phyloP scores from a whole-genome alignment of 345 rosid genomes.

The Heritiera littoralis region DNA sequence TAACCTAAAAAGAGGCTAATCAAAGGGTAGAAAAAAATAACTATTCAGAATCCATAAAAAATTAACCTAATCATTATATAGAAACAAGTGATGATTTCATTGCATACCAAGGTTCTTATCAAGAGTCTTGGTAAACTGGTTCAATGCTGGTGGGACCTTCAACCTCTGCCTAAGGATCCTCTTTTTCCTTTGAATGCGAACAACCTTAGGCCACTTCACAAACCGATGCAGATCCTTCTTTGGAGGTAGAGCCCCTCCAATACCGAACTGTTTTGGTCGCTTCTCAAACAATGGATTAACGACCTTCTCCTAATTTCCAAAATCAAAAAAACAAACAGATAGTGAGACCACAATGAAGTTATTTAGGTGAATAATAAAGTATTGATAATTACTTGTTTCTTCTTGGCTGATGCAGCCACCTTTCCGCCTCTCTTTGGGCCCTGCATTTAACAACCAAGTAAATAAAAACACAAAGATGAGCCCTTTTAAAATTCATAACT shows the following conservation, averaged over 20 bases:
- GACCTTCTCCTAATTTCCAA: constrained; percentile 41
- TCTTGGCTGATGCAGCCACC: constrained; percentile 30
- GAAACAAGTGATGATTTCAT: neutral
- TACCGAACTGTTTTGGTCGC: constrained; percentile 58
- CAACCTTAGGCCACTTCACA: constrained; percentile 60
- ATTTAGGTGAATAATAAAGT: neutral
- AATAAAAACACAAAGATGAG: neutral
- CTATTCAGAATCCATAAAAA: neutral
- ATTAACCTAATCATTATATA: neutral
- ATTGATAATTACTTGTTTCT: constrained; percentile 22
- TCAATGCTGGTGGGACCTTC: constrained; percentile 64
- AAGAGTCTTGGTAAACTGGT: constrained; percentile 55
- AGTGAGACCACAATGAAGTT: neutral
- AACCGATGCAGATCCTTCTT: constrained; percentile 51
- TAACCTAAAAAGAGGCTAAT: neutral
- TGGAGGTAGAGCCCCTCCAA: constrained; percentile 57
- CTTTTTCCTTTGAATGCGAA: constrained; percentile 53
- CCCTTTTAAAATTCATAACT: neutral
- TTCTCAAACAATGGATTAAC: constrained; percentile 53
- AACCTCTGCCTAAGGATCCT: constrained; percentile 51
- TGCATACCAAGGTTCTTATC: constrained; percentile 54
- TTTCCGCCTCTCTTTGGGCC: constrained; percentile 35
- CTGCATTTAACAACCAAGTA: constrained; percentile 11
- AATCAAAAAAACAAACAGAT: neutral
- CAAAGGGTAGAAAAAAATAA: neutral